phyloP scores from a whole-genome alignment of 345 rosid species.

The Salix arbutifolia region DNA sequence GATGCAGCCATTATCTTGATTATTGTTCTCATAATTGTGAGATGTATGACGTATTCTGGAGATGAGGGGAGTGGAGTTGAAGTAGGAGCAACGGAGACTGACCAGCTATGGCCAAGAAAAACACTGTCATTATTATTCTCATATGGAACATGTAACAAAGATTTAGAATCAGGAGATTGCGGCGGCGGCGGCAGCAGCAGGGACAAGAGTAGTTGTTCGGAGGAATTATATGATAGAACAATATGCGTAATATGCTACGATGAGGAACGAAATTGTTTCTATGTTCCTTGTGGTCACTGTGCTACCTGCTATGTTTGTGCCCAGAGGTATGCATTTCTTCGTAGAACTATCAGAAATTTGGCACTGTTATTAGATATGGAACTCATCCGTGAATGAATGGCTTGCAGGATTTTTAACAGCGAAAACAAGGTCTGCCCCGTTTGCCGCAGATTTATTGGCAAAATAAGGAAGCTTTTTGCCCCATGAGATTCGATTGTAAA shows the following conservation, averaged over 20 bases:
- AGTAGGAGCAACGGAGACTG: not conserved
- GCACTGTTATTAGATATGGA: not conserved
- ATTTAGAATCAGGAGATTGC: constrained; percentile 32
- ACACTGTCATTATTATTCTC: not conserved
- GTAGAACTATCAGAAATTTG: not conserved
- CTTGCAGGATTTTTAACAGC: constrained; percentile 19
- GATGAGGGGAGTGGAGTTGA: not conserved
- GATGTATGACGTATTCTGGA: not conserved
- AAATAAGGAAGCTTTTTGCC: constrained; percentile 16
- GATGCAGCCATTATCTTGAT: constrained; percentile 2
- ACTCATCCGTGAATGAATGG: too few species aligned
- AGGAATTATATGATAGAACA: constrained; percentile 16
- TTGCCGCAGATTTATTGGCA: constrained; percentile 19
- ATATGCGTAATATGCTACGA: constrained; percentile 21
- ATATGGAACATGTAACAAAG: constrained; percentile 7
- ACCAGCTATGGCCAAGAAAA: not conserved
- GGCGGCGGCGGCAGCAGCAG: not conserved
- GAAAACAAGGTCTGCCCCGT: constrained; percentile 24
- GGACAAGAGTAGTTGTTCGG: too few species aligned
- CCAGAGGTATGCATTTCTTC: constrained; percentile 4
- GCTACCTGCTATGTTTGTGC: constrained; percentile 25
- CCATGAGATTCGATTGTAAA: not conserved
- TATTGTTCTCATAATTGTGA: constrained; percentile 1
- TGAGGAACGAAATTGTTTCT: constrained; percentile 21
- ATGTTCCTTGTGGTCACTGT: constrained; percentile 29